phyloP scores from a whole-genome alignment of 306 rosid genomes.

The Arachis stenosperma region DNA sequence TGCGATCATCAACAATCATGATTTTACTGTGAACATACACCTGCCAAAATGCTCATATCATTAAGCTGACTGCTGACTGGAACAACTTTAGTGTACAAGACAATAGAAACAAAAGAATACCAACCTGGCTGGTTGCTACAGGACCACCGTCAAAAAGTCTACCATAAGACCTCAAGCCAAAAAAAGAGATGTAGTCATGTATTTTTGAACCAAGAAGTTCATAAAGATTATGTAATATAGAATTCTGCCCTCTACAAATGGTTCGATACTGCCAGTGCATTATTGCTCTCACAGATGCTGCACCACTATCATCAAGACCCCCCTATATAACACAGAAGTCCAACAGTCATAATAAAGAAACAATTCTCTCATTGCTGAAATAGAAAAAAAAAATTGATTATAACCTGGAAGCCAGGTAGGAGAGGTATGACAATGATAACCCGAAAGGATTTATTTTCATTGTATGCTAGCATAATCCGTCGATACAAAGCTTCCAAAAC shows the following conservation, averaged over 20 bases:
- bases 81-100: conserved; percentile 22
- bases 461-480: conserved; percentile 82
- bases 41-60: conserved; percentile 48
- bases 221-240: conserved; percentile 78
- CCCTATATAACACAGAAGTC: conserved; percentile 61
- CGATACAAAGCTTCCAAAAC: conserved; percentile 82
- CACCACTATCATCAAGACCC: conserved; percentile 98
- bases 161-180: conserved; percentile 89
- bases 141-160: conserved; percentile 83
- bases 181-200: conserved; percentile 91
- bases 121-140: conserved; percentile 95
- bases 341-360: conserved; percentile 30
- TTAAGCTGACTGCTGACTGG: conserved; percentile 44
- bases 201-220: conserved; percentile 74
- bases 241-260: conserved; percentile 83
- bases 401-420: conserved; percentile 96
- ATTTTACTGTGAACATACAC: conserved; percentile 97
- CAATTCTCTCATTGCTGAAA: conserved; percentile 28
- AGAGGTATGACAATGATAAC: conserved; percentile 94
- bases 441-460: conserved; percentile 81
- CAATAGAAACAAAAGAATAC: conserved; percentile 19
- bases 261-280: conserved; percentile 99
- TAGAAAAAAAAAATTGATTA: conserved; percentile 31
- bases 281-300: conserved; percentile 99
- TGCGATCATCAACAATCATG: conserved; percentile 87